Percentiles rank a stretch among this genome's conserved stretches.
These are phyloP conservation scores for Rhynchospora pubera DNA, from an alignment of 176 grass and related monocot species.

Conservation along the genomic window DNA sequence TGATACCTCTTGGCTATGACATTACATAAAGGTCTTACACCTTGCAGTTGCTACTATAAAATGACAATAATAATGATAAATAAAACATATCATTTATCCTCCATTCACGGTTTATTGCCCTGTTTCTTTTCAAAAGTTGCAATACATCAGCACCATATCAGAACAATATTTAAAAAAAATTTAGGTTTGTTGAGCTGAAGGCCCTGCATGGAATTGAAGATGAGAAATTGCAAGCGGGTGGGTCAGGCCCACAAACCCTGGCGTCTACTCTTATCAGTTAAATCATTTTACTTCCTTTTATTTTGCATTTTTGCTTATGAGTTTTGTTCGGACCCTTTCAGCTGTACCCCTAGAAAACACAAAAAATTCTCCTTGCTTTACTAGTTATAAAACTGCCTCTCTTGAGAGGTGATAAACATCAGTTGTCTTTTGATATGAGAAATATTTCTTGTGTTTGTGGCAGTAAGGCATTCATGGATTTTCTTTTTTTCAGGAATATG, in stretches of 20 bases:
- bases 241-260: conserved; percentile 67
- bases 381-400: not conserved
- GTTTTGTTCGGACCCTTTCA: not conserved
- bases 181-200: conserved; percentile 74
- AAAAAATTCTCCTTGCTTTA: not conserved
- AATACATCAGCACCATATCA: not conserved
- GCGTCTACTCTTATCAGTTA: conserved; percentile 80
- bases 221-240: conserved; percentile 53
- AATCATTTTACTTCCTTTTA: not conserved
- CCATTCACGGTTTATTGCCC: not conserved
- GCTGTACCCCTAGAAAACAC: not conserved
- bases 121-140: not conserved
- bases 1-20: not conserved
- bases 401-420: not conserved
- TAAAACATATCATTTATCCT: not conserved
- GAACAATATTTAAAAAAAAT: conserved; percentile 11
- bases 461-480: not conserved
- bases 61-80: not conserved
- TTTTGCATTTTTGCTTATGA: not conserved
- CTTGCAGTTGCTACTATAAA: not conserved
- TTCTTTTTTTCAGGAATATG: not conserved
- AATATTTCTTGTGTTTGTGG: not conserved
- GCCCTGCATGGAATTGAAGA: conserved; percentile 75
- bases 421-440: not conserved
- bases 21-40: not conserved